Percentiles rank a stretch among this genome's conserved stretches.
These are phyloP conservation scores for Nicotiana benthamiana DNA, from an alignment of 257 asterid genomes.

Conservation along the genomic window DNA sequence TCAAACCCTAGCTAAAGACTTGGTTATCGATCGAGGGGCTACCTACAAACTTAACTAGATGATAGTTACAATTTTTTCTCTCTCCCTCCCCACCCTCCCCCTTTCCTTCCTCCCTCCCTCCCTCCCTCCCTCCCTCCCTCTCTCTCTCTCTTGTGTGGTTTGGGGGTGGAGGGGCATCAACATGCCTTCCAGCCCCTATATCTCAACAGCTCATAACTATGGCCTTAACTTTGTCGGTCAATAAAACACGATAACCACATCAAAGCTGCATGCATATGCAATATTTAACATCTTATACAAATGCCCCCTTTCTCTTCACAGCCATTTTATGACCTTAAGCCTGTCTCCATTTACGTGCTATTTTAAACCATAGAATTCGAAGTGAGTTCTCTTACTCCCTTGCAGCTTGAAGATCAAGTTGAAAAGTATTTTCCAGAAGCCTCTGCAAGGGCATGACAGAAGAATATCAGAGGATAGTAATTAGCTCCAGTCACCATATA, in stretches of 20 bases:
- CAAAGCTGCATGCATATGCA: not conserved
- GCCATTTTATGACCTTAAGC: not conserved
- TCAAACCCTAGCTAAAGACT: not conserved
- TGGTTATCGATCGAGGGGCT: not conserved
- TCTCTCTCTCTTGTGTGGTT: not conserved
- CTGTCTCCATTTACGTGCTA: not conserved
- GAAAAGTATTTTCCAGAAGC: conserved; percentile 83
- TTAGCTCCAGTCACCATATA: not conserved
- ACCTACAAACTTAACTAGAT: not conserved
- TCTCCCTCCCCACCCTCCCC: too few species aligned
- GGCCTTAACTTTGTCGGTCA: not conserved
- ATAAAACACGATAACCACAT: not conserved
- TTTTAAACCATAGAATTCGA: not conserved
- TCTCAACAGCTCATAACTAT: not conserved
- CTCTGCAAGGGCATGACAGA: conserved; percentile 43
- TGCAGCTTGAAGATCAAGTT: conserved; percentile 72
- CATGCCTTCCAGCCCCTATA: not conserved
- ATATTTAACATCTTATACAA: not conserved
- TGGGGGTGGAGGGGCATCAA: not conserved
- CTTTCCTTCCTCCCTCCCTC: not conserved
- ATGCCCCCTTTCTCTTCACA: not conserved
- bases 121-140: not conserved
- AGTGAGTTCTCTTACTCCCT: conserved; percentile 63
- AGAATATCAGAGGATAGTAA: not conserved
- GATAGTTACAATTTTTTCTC: not conserved